A percentile compares a stretch with the other conserved stretches of the same genome.
These are phyloP conservation scores for Cryptococcus depauperatus DNA, from an alignment of 1,284 basidiomycete genomes.

Conservation along the genomic window DNA sequence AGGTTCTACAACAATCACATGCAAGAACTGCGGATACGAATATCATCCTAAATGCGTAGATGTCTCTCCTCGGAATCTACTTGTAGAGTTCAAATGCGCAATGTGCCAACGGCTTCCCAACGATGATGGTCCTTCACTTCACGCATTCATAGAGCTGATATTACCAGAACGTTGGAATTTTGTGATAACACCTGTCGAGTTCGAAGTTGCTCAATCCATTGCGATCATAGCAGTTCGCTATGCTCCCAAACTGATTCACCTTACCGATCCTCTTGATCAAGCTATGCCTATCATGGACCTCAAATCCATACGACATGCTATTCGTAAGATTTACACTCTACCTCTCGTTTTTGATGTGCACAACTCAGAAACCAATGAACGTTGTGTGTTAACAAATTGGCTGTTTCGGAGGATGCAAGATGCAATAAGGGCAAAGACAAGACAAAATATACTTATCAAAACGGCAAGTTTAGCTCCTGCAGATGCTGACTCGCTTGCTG, in stretches of 20 bases:
- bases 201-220: conserved; percentile 18
- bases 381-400: conserved; percentile 28
- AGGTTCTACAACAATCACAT: conserved; percentile 24
- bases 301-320: conserved; percentile 19
- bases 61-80: conserved; percentile 17
- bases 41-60: conserved; percentile 39
- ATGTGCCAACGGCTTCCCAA: conserved; percentile 31
- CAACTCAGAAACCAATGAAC: conserved; percentile 15
- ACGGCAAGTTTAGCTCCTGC: background rate
- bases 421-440: conserved; percentile 8
- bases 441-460: background rate
- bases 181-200: conserved; percentile 22
- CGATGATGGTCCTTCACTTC: conserved; percentile 27
- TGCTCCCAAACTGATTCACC: conserved; percentile 14
- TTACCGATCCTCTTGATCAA: conserved; percentile 16
- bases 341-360: conserved; percentile 27
- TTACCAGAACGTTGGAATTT: conserved; percentile 24
- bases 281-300: conserved; percentile 12
- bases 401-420: conserved; percentile 27
- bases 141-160: conserved; percentile 17
- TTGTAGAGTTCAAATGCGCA: conserved; percentile 28
- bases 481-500: background rate
- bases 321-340: conserved; percentile 35
- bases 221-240: conserved; percentile 18
- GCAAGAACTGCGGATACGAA: conserved; percentile 21